phyloP scores from a whole-genome alignment of 495 filamentous ascomycete genomes.

The Polyplosphaeria fusca region DNA sequence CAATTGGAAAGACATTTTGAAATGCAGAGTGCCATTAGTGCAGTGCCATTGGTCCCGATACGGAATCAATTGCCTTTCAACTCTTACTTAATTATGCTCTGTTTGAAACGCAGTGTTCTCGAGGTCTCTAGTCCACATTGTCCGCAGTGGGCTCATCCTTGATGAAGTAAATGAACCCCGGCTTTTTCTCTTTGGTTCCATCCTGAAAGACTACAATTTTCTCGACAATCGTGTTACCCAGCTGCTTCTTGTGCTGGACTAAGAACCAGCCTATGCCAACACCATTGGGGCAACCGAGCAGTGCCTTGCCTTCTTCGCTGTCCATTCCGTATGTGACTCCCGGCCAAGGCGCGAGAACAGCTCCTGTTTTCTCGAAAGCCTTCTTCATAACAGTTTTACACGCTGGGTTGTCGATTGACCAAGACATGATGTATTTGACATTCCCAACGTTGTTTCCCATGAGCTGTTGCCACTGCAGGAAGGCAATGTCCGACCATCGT shows the following conservation, averaged over 20 bases:
- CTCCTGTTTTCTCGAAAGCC: not conserved
- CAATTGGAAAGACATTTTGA: too few species aligned
- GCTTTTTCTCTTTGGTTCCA: too few species aligned
- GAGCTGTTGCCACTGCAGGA: constrained; percentile 5
- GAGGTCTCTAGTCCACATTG: too few species aligned
- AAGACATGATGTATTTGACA: constrained; percentile 3
- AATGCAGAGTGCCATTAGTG: too few species aligned
- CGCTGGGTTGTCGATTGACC: constrained; percentile 2
- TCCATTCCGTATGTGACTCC: constrained; percentile 7
- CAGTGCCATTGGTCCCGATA: too few species aligned
- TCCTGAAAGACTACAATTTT: constrained; percentile 17
- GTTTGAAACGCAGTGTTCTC: too few species aligned
- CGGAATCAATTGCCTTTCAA: too few species aligned
- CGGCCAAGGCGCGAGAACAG: constrained; percentile 2
- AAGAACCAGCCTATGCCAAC: constrained; percentile 5
- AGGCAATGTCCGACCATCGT: constrained; percentile 9
- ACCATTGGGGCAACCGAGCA: constrained; percentile 15
- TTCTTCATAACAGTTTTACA: not conserved
- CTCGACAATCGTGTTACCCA: constrained; percentile 11
- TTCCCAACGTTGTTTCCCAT: not conserved
- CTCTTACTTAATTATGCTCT: too few species aligned
- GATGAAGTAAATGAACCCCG: too few species aligned
- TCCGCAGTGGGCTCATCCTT: too few species aligned
- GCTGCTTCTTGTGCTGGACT: constrained; percentile 9
- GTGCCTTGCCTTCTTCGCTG: constrained; percentile 8